A percentile compares a stretch with the other conserved stretches of the same genome.
Evolutionary conservation across 306 rosid genomes (phyloP).

Genomic region (Abrus precatorius): DNA sequence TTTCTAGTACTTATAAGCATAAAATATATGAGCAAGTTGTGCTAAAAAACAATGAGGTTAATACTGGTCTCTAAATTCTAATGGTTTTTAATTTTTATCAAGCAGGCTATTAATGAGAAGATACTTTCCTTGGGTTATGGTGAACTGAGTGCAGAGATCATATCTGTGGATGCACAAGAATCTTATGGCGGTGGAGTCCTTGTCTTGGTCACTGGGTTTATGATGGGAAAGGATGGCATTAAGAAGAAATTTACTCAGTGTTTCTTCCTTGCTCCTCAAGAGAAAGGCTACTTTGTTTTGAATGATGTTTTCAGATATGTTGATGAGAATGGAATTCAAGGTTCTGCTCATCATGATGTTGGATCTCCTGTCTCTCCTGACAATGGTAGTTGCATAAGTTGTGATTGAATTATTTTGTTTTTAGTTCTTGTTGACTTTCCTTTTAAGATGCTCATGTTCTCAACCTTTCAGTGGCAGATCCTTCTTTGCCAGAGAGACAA

Average conservation of each 20-base stretch:
- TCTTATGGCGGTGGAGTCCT: conserved; percentile 78
- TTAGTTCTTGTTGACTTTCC: conserved; percentile 1
- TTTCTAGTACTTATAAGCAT: background rate
- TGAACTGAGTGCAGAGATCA: conserved; percentile 64
- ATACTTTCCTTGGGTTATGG: conserved; percentile 72
- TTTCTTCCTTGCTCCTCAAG: conserved; percentile 96
- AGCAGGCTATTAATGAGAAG: conserved; percentile 85
- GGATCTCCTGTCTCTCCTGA: conserved; percentile 54
- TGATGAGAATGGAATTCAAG: conserved; percentile 61
- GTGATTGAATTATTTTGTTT: conserved; percentile 5
- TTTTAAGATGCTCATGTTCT: background rate
- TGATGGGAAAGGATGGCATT: conserved; percentile 65
- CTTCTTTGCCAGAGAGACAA: conserved; percentile 51
- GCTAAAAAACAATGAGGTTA: background rate
- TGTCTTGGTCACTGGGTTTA: conserved; percentile 88
- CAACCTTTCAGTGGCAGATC: conserved; percentile 52
- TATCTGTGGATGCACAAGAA: conserved; percentile 89
- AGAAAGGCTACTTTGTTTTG: conserved; percentile 86
- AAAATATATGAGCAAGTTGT: background rate
- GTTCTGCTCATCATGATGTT: conserved; percentile 43
- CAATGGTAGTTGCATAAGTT: conserved; percentile 55
- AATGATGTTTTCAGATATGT: conserved; percentile 90
- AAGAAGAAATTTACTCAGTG: conserved; percentile 79
- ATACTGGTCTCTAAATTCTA: background rate
- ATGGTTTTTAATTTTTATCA: conserved; percentile 22